These are phyloP conservation scores for Taxawa tesnikishii DNA, from an alignment of 2,329 filamentous ascomycete species.

Conservation along the genomic window DNA sequence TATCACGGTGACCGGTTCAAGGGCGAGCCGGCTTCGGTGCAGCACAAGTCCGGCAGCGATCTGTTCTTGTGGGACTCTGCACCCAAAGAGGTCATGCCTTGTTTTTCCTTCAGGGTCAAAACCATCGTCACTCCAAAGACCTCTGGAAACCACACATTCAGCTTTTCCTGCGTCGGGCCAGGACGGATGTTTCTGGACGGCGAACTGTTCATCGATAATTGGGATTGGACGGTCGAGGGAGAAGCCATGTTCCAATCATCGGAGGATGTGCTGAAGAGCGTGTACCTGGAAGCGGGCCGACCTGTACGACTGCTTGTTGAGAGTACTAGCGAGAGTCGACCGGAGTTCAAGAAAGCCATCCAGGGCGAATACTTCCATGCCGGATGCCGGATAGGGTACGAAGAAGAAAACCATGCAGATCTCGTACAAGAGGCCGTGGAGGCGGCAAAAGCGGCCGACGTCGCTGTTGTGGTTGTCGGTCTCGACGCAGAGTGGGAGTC, in stretches of 20 bases:
- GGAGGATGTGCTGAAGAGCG: neutral
- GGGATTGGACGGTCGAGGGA: neutral
- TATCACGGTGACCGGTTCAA: neutral
- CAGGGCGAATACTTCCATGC: neutral
- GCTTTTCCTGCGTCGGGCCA: neutral
- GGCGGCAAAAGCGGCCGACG: constrained; percentile 50
- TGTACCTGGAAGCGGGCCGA: neutral
- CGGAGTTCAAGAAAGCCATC: neutral
- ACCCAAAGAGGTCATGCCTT: neutral
- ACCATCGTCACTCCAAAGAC: neutral
- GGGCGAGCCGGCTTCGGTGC: neutral
- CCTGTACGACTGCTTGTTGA: neutral
- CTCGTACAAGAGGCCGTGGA: constrained; percentile 40
- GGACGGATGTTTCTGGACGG: constrained; percentile 1
- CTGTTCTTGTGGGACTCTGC: neutral
- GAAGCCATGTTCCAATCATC: neutral
- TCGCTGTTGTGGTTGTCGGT: constrained; percentile 58
- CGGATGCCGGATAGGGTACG: neutral
- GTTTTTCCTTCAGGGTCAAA: neutral
- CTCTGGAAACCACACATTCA: neutral
- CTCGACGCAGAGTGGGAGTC: constrained; percentile 19
- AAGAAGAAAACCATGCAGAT: neutral
- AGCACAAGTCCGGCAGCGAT: neutral
- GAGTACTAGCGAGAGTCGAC: neutral
- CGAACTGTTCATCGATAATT: constrained; percentile 19